phyloP scores from a whole-genome alignment of 2,329 filamentous ascomycete species.

The Fusarium sp. region DNA sequence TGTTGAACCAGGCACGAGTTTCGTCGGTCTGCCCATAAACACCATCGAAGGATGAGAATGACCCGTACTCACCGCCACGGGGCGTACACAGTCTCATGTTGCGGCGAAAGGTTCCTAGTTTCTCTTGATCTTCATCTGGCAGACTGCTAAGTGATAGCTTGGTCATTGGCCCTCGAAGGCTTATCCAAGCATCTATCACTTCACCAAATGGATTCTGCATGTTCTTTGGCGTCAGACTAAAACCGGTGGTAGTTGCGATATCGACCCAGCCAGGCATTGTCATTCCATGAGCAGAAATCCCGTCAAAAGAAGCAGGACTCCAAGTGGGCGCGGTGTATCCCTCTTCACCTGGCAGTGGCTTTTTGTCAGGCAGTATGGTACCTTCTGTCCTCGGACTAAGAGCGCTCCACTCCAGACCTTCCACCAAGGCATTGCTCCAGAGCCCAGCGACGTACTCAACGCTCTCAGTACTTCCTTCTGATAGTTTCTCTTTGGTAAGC shows the following conservation, averaged over 20 bases:
- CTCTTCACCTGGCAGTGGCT: background rate
- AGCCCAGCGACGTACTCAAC: constrained; percentile 1
- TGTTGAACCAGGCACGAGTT: background rate
- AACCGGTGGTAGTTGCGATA: background rate
- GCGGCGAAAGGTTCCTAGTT: background rate
- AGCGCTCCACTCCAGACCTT: background rate
- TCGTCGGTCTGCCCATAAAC: background rate
- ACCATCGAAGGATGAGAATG: background rate
- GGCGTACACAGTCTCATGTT: constrained; percentile 20
- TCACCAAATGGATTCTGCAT: constrained; percentile 15
- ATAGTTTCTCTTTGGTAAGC: background rate
- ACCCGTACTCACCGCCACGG: background rate
- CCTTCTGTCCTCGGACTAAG: background rate
- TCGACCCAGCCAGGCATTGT: constrained; percentile 6
- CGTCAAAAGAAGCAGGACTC: constrained; percentile 13
- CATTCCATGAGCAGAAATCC: background rate
- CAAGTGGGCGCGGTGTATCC: constrained; percentile 21
- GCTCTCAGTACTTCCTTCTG: background rate
- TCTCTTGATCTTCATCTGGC: background rate
- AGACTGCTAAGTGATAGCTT: background rate
- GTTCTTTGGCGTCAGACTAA: constrained; percentile 5
- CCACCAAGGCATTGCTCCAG: constrained; percentile 1
- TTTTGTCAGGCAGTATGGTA: background rate
- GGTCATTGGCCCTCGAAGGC: background rate
- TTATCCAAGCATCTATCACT: constrained; percentile 6